phyloP scores from a whole-genome alignment of 2,329 filamentous ascomycete species.

The Gremmenia infestans region DNA sequence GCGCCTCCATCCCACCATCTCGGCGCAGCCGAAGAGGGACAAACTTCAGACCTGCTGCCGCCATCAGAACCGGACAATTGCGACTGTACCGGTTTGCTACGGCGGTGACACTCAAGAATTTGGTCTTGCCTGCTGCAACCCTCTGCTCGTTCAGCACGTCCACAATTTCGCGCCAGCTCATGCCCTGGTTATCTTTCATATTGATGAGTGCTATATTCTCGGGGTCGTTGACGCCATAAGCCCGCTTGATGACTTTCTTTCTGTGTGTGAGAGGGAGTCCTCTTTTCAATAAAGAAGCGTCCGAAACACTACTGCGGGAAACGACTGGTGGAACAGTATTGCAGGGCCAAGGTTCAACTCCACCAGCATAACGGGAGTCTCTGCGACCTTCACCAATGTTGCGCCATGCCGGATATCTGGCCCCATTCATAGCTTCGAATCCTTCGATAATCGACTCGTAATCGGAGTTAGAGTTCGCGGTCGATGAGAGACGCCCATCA shows the following conservation, averaged over 20 bases:
- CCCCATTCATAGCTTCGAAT: neutral
- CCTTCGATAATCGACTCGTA: neutral
- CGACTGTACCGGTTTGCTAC: conserved; percentile 29
- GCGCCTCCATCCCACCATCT: neutral
- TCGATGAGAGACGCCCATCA: neutral
- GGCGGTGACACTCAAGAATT: conserved; percentile 20
- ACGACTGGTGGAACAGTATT: conserved; percentile 17
- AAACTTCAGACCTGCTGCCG: conserved; percentile 21
- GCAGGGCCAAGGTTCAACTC: conserved; percentile 15
- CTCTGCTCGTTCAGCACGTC: conserved; percentile 21
- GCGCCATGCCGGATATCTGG: neutral
- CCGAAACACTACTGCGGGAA: conserved; percentile 13
- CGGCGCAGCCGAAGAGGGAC: conserved; percentile 19
- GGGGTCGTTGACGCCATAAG: conserved; percentile 29
- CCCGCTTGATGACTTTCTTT: conserved; percentile 21
- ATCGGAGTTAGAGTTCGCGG: neutral
- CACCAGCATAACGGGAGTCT: conserved; percentile 21
- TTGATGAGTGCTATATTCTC: conserved; percentile 31
- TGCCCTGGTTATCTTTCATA: conserved; percentile 19
- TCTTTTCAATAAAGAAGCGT: conserved; percentile 25
- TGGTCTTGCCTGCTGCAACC: conserved; percentile 13
- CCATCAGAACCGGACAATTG: conserved; percentile 29
- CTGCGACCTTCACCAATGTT: conserved; percentile 5
- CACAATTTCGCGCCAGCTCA: conserved; percentile 22
- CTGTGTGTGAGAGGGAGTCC: conserved; percentile 13